Base-by-base conservation (phyloP, 768 basidiomycete species). In the Cystofilobasidium ferigula region DNA sequence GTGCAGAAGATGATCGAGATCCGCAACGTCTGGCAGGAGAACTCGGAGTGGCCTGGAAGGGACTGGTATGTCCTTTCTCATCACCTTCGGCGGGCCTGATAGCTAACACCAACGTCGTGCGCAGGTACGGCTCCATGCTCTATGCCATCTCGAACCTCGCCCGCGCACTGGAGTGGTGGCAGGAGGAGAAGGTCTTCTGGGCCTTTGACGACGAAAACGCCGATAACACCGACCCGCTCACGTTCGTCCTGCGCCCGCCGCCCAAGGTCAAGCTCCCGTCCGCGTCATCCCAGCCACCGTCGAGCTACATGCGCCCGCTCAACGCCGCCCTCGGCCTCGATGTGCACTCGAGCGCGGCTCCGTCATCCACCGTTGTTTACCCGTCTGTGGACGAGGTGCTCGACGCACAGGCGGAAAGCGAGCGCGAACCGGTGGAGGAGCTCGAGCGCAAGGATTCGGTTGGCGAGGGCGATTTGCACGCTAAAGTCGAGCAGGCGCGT, bases 111-210 rank as follows among this genome's bases (percentile, higher is more conserved):
- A n/a, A n/a, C n/a, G n/a, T n/a, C n/a, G n/a, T n/a, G n/a, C n/a
- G 30, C 42, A 68, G 67, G 67, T 98, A 97, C 77, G 92, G 97
- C 61, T 92, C 94, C 74, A 86, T 97, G 32, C 81, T 98, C 6
- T 85, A 97, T 57, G 94, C 95, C 26, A 86, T 98, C 57, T 95
- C 95, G 36, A 91, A 89, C 72, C 84, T 99, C 69, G 89, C 87
- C 76, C 87, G 94, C 65, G 95, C 98, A 34, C 87, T 97, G 69
- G 95, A 97, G 73, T 99, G 95, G 94, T 97, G 92, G 91, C 93
- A 95, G 76, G 95, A 95, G 14, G 94, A 98, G 79, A 93, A 93
- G 73, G 90, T 93, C 71, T 99, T 99, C 77, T 99, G 95, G 95
- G 95, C 95, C 73, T 98, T 97, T 74, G 88, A 93, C 73, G 89